Percentiles rank a stretch among this genome's conserved stretches.
Evolutionary conservation across 805 yeast species (phyloP).

Genomic region (Saccharomycopsis babjevae): DNA sequence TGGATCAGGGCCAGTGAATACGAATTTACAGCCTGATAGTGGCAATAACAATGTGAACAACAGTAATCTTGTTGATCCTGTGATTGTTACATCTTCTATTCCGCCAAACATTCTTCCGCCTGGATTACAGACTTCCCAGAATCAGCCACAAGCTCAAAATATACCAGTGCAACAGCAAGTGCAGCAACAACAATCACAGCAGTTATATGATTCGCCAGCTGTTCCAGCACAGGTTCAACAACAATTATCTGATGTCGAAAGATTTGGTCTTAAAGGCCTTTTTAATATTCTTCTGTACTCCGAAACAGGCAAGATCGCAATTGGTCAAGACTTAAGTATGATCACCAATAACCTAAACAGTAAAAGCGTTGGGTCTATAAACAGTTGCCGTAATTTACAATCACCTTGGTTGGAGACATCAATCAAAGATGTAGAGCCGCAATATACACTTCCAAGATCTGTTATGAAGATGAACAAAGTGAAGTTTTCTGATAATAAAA

Average conservation of each 20-base stretch:
- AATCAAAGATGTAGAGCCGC: conserved; percentile 83
- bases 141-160: background rate
- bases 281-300: conserved; percentile 47
- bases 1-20: conserved; percentile 9
- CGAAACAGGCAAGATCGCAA: conserved; percentile 55
- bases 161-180: background rate
- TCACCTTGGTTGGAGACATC: conserved; percentile 96
- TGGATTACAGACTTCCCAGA: conserved; percentile 1
- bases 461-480: conserved; percentile 26
- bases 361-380: conserved; percentile 28
- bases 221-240: conserved; percentile 4
- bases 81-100: background rate
- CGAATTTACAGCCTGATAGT: background rate
- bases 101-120: conserved; percentile 7
- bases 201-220: conserved; percentile 1
- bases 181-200: conserved; percentile 6
- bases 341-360: conserved; percentile 51
- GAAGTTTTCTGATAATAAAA: conserved; percentile 18
- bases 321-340: conserved; percentile 65
- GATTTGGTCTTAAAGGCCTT: conserved; percentile 61
- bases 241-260: conserved; percentile 37
- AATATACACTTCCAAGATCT: conserved; percentile 52
- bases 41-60: background rate
- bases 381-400: conserved; percentile 54
- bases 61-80: background rate